phyloP scores from a whole-genome alignment of 2,329 filamentous ascomycete species.

The Ramularia endophylla region DNA sequence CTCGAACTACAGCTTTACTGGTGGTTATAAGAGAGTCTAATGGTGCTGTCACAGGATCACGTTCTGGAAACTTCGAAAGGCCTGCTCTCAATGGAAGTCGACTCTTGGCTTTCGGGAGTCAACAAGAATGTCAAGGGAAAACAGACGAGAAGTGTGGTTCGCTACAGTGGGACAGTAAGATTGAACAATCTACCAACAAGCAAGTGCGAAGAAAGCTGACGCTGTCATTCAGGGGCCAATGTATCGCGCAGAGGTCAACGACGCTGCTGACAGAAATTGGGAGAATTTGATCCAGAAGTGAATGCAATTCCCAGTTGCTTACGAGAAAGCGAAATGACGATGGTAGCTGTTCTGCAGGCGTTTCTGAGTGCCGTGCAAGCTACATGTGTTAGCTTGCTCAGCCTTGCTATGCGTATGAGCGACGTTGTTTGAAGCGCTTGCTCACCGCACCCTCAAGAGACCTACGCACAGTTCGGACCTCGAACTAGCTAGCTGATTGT shows the following conservation, averaged over 20 bases:
- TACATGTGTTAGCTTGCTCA: no score
- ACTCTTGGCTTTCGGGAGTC: conserved; percentile 53
- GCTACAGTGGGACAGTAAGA: conserved; percentile 49
- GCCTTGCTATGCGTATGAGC: no score
- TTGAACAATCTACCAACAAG: no score
- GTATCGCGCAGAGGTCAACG: conserved; percentile 34
- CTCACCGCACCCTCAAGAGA: no score
- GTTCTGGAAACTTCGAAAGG: conserved; percentile 44
- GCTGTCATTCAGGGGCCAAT: conserved; percentile 38
- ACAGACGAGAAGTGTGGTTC: conserved; percentile 40
- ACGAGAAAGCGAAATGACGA: conserved; percentile 1
- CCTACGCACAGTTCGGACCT: no score
- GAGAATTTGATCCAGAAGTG: conserved; percentile 1
- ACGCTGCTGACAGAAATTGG: conserved; percentile 17
- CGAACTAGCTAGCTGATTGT: no score
- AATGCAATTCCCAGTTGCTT: background rate
- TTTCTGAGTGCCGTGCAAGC: no score
- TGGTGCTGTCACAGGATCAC: conserved; percentile 29
- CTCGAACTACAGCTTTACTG: no score
- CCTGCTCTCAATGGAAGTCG: conserved; percentile 42
- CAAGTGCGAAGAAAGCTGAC: no score
- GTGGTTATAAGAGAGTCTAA: no score
- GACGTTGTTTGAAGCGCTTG: no score
- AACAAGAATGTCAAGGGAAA: conserved; percentile 47
- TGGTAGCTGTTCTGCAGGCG: no score